Conservation (phyloP, 2,329 filamentous ascomycete species). For the Canariomyces notabilis region DNA sequence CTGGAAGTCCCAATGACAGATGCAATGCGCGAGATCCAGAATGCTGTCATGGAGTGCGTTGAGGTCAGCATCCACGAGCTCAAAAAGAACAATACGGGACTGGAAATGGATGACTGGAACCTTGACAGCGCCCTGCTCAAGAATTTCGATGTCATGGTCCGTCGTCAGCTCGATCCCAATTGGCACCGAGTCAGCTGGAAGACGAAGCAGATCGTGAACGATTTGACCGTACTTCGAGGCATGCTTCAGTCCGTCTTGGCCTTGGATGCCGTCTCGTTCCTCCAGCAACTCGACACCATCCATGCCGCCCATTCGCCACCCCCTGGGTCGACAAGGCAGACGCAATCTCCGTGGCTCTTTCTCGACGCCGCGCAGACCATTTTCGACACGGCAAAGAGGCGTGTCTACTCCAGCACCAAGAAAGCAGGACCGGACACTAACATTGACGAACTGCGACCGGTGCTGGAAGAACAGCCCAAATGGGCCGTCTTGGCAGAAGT, state of each 20-base stretch:
- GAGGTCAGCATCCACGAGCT: slow-evolving; percentile 91
- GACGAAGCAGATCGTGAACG: slow-evolving; percentile 89
- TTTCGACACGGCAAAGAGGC: slow-evolving; percentile 80
- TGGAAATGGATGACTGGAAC: slow-evolving; percentile 97
- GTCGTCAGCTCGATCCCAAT: slow-evolving; percentile 87
- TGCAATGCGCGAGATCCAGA: slow-evolving; percentile 87
- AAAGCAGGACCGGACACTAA: slow-evolving; percentile 45
- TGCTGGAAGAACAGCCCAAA: slow-evolving; percentile 92
- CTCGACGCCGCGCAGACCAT: slow-evolving; percentile 91
- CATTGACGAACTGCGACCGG: slow-evolving; percentile 64
- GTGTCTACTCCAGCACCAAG: slow-evolving; percentile 73
- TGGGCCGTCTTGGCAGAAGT: slow-evolving; percentile 88
- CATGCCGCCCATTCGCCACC: slow-evolving; percentile 84
- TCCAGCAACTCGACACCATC: slow-evolving; percentile 91
- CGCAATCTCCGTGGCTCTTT: slow-evolving; percentile 93
- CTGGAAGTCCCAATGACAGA: slow-evolving; percentile 95
- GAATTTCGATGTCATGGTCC: slow-evolving; percentile 84
- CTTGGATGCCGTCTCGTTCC: slow-evolving; percentile 85
- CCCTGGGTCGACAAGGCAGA: slow-evolving; percentile 79
- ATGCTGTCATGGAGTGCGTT: slow-evolving; percentile 90
- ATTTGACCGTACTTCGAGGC: slow-evolving; percentile 74
- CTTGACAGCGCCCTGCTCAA: slow-evolving; percentile 86
- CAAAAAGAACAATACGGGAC: slow-evolving; percentile 80
- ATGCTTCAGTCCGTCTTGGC: slow-evolving; percentile 78
- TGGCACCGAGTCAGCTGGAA: slow-evolving; percentile 97